These are phyloP conservation scores for Hyphopichia homilentoma DNA, from an alignment of 805 yeast genomes.

Conservation along the genomic window DNA sequence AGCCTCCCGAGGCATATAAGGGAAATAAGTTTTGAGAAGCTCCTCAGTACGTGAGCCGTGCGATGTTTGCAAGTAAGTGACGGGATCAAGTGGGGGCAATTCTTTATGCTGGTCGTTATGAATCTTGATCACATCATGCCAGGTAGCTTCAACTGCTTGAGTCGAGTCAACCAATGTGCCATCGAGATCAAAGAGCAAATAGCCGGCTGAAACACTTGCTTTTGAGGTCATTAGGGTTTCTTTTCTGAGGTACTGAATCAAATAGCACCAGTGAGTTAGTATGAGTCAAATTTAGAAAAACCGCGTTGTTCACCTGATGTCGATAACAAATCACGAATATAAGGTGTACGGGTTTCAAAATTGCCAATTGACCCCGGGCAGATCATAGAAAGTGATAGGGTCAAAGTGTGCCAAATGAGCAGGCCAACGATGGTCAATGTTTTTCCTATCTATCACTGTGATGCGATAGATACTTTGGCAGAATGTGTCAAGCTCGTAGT, in stretches of 20 bases:
- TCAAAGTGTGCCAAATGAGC: not conserved
- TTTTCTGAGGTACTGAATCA: no score
- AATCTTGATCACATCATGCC: conserved; percentile 9
- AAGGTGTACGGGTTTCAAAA: no score
- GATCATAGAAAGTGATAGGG: conserved; percentile 5
- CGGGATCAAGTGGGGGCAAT: conserved; percentile 5
- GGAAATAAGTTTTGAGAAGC: conserved; percentile 10
- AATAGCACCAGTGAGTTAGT: no score
- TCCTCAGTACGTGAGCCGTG: conserved; percentile 17
- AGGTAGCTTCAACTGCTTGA: conserved; percentile 13
- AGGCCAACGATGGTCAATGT: no score
- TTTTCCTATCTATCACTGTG: not conserved
- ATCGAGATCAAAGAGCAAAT: conserved; percentile 15
- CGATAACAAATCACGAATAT: no score
- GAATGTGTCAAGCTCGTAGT: conserved; percentile 3
- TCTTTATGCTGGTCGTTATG: conserved; percentile 13
- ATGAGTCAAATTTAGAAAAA: no score
- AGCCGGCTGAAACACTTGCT: conserved; percentile 2
- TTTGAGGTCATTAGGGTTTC: conserved; percentile 2
- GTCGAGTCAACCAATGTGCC: conserved; percentile 17
- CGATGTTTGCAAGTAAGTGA: conserved; percentile 9
- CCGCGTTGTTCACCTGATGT: no score
- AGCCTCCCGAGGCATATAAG: conserved; percentile 7
- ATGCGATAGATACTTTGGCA: not conserved
- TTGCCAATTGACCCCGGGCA: no score